A percentile compares a stretch with the other conserved stretches of the same genome.
Evolutionary conservation across 2,329 filamentous ascomycete species (phyloP).

Genomic region (Epichloe elymi): DNA sequence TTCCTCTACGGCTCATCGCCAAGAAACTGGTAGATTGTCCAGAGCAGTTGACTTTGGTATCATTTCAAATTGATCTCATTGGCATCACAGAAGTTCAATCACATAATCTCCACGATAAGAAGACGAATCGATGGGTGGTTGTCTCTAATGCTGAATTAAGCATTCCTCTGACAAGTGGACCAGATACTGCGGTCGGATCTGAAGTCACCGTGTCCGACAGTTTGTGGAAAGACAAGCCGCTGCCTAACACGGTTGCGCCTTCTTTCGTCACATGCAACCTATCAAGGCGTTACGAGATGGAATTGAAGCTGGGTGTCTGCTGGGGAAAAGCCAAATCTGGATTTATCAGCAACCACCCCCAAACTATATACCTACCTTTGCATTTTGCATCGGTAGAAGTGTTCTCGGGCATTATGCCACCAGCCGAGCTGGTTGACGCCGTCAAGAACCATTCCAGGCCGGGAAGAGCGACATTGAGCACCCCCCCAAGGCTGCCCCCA

Average conservation of each 20-base stretch:
- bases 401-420: conserved; percentile 78
- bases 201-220: conserved; percentile 57
- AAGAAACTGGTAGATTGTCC: conserved; percentile 59
- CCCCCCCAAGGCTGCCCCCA: conserved; percentile 25
- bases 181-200: conserved; percentile 43
- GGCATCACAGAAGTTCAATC: conserved; percentile 69
- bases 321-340: conserved; percentile 47
- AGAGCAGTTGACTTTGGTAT: conserved; percentile 62
- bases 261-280: conserved; percentile 86
- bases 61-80: conserved; percentile 69
- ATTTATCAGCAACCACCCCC: conserved; percentile 20
- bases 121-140: conserved; percentile 64
- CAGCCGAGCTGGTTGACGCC: conserved; percentile 59
- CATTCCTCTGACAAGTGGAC: conserved; percentile 49
- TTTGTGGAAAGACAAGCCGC: conserved; percentile 56
- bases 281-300: conserved; percentile 66
- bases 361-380: conserved; percentile 66
- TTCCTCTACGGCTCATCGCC: conserved; percentile 69
- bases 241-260: conserved; percentile 80
- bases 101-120: conserved; percentile 57
- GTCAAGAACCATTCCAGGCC: conserved; percentile 21
- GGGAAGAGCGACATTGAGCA: conserved; percentile 23
- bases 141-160: conserved; percentile 57
- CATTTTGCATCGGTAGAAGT: conserved; percentile 62
- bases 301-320: conserved; percentile 65